A percentile compares a stretch with the other conserved stretches of the same genome.
Evolutionary conservation across 306 rosid genomes (phyloP).

Genomic region (Sesbania bispinosa): DNA sequence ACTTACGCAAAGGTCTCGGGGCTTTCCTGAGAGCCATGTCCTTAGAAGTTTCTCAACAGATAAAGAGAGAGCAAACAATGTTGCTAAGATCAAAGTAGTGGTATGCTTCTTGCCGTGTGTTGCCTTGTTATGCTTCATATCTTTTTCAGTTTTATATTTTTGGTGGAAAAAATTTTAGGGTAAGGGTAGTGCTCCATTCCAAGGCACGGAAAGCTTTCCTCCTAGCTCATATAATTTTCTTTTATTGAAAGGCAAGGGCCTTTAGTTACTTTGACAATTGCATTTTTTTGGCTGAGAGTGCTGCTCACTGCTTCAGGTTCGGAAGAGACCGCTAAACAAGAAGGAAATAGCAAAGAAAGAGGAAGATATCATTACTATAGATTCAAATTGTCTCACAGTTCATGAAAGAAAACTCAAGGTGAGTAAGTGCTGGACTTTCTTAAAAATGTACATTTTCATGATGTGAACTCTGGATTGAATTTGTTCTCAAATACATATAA

Average conservation of each 20-base stretch:
- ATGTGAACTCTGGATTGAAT: neutral
- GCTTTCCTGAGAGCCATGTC: slow-evolving; percentile 49
- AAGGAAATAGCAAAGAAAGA: slow-evolving; percentile 77
- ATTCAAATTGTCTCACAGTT: slow-evolving; percentile 70
- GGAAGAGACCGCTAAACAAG: slow-evolving; percentile 81
- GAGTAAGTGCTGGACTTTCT: slow-evolving; percentile 20
- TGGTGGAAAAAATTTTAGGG: too few species aligned
- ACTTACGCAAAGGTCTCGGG: slow-evolving; percentile 42
- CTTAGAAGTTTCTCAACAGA: slow-evolving; percentile 57
- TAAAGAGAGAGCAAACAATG: slow-evolving; percentile 72
- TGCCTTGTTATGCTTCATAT: neutral
- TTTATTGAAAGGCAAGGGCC: too few species aligned
- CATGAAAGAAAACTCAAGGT: slow-evolving; percentile 89
- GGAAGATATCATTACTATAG: slow-evolving; percentile 64
- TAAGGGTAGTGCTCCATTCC: too few species aligned
- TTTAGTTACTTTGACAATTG: slow-evolving; percentile 17
- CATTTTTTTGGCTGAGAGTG: neutral
- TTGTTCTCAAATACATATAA: neutral
- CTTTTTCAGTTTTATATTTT: too few species aligned
- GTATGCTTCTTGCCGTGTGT: slow-evolving; percentile 38
- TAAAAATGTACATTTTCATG: neutral
- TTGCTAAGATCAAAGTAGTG: slow-evolving; percentile 86
- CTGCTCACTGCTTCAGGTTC: slow-evolving; percentile 49
- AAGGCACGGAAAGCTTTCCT: too few species aligned
- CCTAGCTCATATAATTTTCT: too few species aligned